Base-by-base conservation (phyloP, 192 early-diverging fungal genomes). In the Entomortierella lignicola region DNA sequence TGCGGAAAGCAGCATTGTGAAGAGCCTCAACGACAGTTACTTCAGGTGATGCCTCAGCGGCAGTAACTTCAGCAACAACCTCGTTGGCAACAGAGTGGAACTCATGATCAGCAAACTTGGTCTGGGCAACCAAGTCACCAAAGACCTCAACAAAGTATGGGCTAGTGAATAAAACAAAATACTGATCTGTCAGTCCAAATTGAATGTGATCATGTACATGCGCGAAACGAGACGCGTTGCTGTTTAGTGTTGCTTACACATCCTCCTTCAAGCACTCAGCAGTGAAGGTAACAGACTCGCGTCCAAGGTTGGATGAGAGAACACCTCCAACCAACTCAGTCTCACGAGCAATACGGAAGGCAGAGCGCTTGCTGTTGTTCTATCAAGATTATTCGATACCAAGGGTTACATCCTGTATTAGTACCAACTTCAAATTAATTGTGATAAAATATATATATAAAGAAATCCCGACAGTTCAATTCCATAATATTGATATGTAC, bases 1-100 rank as follows among this genome's bases (percentile, higher is more conserved):
- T 81, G 75, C 95, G 93, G 91, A 97, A 99, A 34, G 96, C 98
- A 37, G 91, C 91, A 71, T 88, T 88, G 85, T 99, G 96, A 66
- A 94, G 86, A 32, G 89, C 88, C 64, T 97, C 95, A 32, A 94
- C 63, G 27, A 91, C 90, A 21, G 87, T 68, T 30, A 92, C 85
- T 60, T 85, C 87, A 17, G 93, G 87, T 77, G 89, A 85, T 29
- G 85, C 63, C 26, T 89, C 85, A 27, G 94, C 90, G 37, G 85
- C 81, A 66, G 83, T 69, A 21, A 91, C 80, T 84, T 99, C 93
- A 26, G 84, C 87, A 53, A 69, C 82, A 52, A 94, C 91, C 10
- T 83, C 63, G 23, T 84, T 77, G 52, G 85, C 80, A 55, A 93
- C 86, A 47, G 93, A 90, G 34, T 86, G 80, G 72, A 99, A 95